These are phyloP conservation scores for Arctostaphylos glauca DNA, from an alignment of 148 eudicot genomes.

Conservation along the genomic window DNA sequence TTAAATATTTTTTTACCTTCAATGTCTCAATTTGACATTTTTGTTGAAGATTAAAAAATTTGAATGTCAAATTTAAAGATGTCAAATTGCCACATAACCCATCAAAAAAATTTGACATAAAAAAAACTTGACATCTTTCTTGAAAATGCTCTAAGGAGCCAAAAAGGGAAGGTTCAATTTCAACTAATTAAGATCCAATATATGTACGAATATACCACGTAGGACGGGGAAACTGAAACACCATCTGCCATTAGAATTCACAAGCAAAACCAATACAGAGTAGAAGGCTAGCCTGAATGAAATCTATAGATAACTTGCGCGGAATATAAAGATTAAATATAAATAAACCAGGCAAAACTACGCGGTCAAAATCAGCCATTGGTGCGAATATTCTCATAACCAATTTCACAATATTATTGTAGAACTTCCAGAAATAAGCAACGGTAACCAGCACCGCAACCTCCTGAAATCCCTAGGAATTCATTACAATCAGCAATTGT, in stretches of 20 bases:
- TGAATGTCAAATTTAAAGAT: too few species aligned
- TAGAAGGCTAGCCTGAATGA: not conserved
- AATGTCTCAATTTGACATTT: too few species aligned
- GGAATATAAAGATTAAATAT: not conserved
- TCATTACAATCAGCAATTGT: not conserved
- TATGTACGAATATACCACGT: not conserved
- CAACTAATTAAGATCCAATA: not conserved
- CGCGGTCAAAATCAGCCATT: not conserved
- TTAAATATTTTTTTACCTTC: too few species aligned
- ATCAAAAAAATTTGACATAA: too few species aligned
- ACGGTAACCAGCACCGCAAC: not conserved
- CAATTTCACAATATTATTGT: not conserved
- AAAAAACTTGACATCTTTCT: too few species aligned
- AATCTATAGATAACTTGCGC: not conserved
- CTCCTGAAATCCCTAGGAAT: not conserved
- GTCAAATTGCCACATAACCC: too few species aligned
- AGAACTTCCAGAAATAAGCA: not conserved
- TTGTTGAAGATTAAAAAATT: too few species aligned
- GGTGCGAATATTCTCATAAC: not conserved
- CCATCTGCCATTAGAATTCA: not conserved
- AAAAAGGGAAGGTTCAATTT: not conserved
- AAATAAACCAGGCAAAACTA: not conserved
- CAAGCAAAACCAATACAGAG: not conserved
- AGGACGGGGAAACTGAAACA: not conserved
- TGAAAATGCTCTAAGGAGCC: too few species aligned